A percentile compares a stretch with the other conserved stretches of the same genome.
phyloP scores from a whole-genome alignment of 83 land plant species.

The Larix sibirica region DNA sequence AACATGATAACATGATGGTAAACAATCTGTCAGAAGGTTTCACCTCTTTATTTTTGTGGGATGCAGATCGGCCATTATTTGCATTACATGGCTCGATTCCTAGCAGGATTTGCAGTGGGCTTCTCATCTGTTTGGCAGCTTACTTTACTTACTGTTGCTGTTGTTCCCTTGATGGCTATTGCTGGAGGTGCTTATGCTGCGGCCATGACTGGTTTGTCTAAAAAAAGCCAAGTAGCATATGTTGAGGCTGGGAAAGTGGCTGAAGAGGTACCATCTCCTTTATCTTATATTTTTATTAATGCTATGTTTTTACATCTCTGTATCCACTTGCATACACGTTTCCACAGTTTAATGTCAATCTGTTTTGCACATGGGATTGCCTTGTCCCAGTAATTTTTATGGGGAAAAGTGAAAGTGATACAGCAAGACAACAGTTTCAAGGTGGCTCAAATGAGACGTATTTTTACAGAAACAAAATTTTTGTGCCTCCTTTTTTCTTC shows the following conservation, averaged over 20 bases:
- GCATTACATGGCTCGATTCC: conserved; percentile 58
- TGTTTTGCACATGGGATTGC: background rate
- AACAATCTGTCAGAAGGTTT: background rate
- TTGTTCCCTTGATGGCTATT: conserved; percentile 67
- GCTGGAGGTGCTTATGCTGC: conserved; percentile 75
- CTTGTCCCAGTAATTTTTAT: background rate
- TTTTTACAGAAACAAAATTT: too few species aligned
- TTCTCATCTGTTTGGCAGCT: conserved; percentile 66
- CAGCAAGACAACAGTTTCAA: background rate
- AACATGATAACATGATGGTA: conserved; percentile 1
- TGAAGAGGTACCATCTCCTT: conserved; percentile 54
- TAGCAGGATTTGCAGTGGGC: conserved; percentile 62
- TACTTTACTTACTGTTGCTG: conserved; percentile 61
- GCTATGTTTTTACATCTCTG: background rate
- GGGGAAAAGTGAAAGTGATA: background rate
- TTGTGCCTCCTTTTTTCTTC: too few species aligned
- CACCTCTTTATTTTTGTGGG: background rate
- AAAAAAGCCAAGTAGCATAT: conserved; percentile 50
- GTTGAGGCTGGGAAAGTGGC: conserved; percentile 70
- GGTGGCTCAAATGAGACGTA: background rate
- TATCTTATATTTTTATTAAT: background rate
- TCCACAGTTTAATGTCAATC: background rate
- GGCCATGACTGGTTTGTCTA: conserved; percentile 26
- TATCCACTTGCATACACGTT: background rate
- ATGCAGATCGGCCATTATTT: conserved; percentile 57